These are phyloP conservation scores for Fusarium tjaetaba DNA, from an alignment of 2,329 filamentous ascomycete genomes.

Conservation along the genomic window DNA sequence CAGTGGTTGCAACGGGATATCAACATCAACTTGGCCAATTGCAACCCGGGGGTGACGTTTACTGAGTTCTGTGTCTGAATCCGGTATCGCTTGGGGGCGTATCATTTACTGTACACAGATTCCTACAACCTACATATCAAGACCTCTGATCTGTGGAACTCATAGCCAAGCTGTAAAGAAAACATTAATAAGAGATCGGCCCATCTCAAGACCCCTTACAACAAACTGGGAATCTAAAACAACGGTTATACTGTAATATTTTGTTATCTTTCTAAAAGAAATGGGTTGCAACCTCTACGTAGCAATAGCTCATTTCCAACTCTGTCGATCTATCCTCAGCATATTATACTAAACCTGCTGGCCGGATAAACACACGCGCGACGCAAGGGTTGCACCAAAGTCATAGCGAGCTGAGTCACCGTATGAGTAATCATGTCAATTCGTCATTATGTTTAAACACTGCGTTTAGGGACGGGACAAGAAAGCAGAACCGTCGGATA, in stretches of 20 bases:
- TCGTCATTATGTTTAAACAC: too few species aligned
- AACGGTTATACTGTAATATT: background rate
- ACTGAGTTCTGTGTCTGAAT: background rate
- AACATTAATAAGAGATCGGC: background rate
- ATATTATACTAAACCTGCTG: background rate
- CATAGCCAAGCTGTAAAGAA: background rate
- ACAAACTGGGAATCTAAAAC: background rate
- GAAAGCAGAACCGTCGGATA: background rate
- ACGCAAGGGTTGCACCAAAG: background rate
- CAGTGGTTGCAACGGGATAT: background rate
- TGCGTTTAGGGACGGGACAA: background rate
- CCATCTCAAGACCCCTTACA: background rate
- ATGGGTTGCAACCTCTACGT: background rate
- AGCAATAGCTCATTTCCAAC: background rate
- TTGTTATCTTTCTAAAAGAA: background rate
- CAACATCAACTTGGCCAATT: background rate
- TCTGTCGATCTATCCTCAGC: background rate
- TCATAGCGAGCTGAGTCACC: background rate
- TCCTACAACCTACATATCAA: too few species aligned
- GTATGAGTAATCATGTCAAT: background rate
- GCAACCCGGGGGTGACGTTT: too few species aligned
- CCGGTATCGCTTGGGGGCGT: background rate
- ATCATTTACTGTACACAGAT: too few species aligned
- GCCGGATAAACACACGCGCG: background rate
- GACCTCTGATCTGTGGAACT: background rate